A percentile compares a stretch with the other conserved stretches of the same genome.
These are phyloP conservation scores for Russula virescens DNA, from an alignment of 768 basidiomycete species.

Conservation along the genomic window DNA sequence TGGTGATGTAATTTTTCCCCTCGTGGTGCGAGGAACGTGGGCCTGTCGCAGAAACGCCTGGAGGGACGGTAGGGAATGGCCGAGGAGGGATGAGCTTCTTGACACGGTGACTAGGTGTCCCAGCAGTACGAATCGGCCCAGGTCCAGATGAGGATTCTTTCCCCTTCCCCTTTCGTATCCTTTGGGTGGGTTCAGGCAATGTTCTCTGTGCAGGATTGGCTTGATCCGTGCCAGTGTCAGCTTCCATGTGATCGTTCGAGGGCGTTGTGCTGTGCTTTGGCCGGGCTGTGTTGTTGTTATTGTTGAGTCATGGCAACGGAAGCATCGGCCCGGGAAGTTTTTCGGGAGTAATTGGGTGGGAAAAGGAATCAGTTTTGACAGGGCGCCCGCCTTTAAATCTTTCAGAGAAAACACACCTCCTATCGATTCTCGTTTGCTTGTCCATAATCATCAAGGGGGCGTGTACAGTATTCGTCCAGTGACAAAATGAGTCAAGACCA, in stretches of 20 bases:
- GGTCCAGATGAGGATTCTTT: background rate
- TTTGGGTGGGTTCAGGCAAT: too few species aligned
- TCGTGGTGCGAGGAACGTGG: constrained; percentile 73
- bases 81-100: constrained; percentile 67
- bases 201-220: background rate
- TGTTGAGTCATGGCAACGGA: too few species aligned
- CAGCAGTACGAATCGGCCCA: background rate
- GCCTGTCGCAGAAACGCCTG: constrained; percentile 72
- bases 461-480: constrained; percentile 21
- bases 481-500: constrained; percentile 70
- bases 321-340: too few species aligned
- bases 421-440: constrained; percentile 2
- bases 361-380: too few species aligned
- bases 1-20: constrained; percentile 74
- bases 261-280: too few species aligned
- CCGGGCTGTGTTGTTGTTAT: too few species aligned
- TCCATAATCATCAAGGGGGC: constrained; percentile 5
- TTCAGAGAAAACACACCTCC: background rate
- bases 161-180: constrained; percentile 13
- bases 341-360: too few species aligned
- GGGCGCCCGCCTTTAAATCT: background rate
- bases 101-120: constrained; percentile 33
- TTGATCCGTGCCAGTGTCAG: background rate
- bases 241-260: too few species aligned
- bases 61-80: constrained; percentile 70